These are phyloP conservation scores for Trichocomaceae sp. DNA, from an alignment of 2,329 filamentous ascomycete genomes.

Conservation along the genomic window DNA sequence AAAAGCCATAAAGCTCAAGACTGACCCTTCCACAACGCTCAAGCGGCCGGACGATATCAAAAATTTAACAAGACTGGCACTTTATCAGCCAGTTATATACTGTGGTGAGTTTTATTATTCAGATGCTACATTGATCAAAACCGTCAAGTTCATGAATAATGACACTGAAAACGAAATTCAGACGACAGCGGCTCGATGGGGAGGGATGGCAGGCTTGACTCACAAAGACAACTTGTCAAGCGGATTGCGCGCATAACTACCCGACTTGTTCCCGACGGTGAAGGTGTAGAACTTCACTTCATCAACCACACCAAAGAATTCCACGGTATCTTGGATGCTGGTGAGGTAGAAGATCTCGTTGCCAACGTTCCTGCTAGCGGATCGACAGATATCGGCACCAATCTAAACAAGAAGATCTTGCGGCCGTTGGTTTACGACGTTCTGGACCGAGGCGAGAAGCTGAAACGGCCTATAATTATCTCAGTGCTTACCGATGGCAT, in stretches of 20 bases:
- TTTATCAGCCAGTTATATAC: conserved; percentile 1
- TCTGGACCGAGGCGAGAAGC: background rate
- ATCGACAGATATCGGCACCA: background rate
- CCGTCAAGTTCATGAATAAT: background rate
- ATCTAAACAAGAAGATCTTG: background rate
- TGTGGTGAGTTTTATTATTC: background rate
- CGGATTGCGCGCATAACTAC: background rate
- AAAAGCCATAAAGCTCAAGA: background rate
- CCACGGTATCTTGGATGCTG: background rate
- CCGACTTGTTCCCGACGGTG: background rate
- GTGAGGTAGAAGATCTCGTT: background rate
- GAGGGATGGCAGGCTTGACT: background rate
- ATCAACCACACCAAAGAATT: background rate
- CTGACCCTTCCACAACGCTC: background rate
- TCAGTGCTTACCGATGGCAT: background rate
- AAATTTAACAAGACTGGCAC: background rate
- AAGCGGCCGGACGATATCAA: background rate
- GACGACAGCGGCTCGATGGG: background rate
- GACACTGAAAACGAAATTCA: background rate
- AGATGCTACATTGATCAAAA: background rate
- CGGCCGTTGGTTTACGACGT: background rate
- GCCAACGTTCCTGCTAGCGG: background rate
- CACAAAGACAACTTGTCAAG: background rate
- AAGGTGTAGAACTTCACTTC: background rate
- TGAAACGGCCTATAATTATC: conserved; percentile 1